phyloP scores from a whole-genome alignment of 176 grass and related monocot genomes.

The Saccharum officinarum region DNA sequence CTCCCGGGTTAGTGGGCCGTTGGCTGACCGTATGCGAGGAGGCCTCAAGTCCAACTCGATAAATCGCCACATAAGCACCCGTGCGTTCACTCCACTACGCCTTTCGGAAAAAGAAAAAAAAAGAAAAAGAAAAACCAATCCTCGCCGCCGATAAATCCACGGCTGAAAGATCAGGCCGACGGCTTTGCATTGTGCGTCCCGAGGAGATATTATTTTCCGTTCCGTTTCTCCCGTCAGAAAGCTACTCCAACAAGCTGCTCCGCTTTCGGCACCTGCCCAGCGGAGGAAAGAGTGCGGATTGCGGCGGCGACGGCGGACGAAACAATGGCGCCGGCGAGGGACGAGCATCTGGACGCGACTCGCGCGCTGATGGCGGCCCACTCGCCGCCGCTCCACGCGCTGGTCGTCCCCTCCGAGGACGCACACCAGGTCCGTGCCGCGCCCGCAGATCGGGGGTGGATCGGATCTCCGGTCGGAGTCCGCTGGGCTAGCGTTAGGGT shows the following conservation, averaged over 20 bases:
- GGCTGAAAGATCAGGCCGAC: neutral
- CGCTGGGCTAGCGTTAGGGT: neutral
- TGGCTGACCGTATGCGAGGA: too few relatives aligned
- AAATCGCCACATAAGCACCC: too few relatives aligned
- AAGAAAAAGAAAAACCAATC: neutral
- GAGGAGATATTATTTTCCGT: neutral
- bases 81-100: too few relatives aligned
- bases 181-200: neutral
- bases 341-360: conserved; percentile 62
- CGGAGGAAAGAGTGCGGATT: neutral
- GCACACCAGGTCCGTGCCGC: conserved; percentile 74
- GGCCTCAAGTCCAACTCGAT: too few relatives aligned
- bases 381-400: conserved; percentile 75
- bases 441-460: neutral
- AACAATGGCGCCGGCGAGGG: conserved; percentile 39
- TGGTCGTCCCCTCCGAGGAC: conserved; percentile 91
- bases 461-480: conserved; percentile 10
- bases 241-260: neutral
- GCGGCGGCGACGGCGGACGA: neutral
- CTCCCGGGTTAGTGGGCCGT: too few relatives aligned
- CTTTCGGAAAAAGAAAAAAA: neutral
- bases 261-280: neutral
- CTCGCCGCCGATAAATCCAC: neutral
- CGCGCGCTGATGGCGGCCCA: conserved; percentile 79
- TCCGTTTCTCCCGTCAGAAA: neutral